Evolutionary conservation across 305 asterid genomes (phyloP).

Genomic region (Plantago lanceolata): DNA sequence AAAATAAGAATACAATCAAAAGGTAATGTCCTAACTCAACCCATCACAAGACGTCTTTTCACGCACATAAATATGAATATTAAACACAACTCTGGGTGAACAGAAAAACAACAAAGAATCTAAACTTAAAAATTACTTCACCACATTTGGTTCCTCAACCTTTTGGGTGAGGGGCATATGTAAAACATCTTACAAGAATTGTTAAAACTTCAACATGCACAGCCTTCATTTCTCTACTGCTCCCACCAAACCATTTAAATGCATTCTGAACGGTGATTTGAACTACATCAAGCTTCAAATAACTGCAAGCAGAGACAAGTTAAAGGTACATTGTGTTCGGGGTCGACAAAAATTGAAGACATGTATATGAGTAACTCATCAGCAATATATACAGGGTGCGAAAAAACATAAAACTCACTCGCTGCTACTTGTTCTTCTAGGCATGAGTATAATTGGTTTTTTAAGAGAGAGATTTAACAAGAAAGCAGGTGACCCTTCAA

Average conservation of each 20-base stretch:
- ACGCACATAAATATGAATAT: too few species aligned
- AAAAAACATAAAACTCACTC: constrained; percentile 52
- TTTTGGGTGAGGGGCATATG: background rate
- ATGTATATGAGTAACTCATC: too few species aligned
- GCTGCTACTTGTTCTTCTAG: constrained; percentile 69
- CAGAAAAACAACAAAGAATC: too few species aligned
- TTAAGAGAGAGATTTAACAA: constrained; percentile 77
- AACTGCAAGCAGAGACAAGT: constrained; percentile 56
- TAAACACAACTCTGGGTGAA: too few species aligned
- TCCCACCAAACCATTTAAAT: constrained; percentile 74
- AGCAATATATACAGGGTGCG: background rate
- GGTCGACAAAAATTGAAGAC: too few species aligned
- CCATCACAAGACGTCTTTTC: background rate
- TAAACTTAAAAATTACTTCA: too few species aligned
- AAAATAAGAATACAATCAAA: constrained; percentile 10
- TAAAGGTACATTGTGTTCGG: background rate
- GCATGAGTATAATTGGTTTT: constrained; percentile 91
- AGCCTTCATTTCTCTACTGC: constrained; percentile 71
- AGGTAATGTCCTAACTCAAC: background rate
- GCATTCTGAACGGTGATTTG: constrained; percentile 86
- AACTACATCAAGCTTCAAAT: constrained; percentile 90
- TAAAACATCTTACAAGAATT: constrained; percentile 56
- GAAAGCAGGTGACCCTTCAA: constrained; percentile 90
- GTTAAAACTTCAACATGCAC: constrained; percentile 72
- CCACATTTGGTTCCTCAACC: too few species aligned